Evolutionary conservation across 306 rosid species (phyloP), one percentile per base, ranked within the genome.

Genomic region (Cicer cuneatum): DNA sequence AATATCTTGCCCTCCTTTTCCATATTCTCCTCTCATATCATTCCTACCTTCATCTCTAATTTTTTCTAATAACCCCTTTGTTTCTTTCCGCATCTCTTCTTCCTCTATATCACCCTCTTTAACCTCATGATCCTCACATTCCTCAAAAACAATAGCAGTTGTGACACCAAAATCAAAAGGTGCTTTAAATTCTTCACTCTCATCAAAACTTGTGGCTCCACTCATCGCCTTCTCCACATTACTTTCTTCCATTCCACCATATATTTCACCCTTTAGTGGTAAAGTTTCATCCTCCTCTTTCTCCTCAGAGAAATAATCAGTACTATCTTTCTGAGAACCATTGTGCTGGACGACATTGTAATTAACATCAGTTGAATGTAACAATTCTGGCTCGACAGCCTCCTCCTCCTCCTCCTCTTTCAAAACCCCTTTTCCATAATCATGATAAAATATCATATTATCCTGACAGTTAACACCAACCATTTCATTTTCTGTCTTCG

Each of bases 11-110:
- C 48, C 13, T 38, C 77, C 80, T 48, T 35, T 48, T 3, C 8
- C 54, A 73, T 12, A 18, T 56, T 76, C 75, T 71, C 39, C 69
- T 13, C 73, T 61, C 47, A 41, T 35, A 18, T 78, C 82, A 56
- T 24, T 66, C 64, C 43, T 83, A 52, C 84, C 83, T 54, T 88
- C 95, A 45, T 90, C 89, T 78, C 84, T 79, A 42, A 83, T 81
- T 75, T 77, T 76, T 76, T 90, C 86, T 10, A 74, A 19, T 71
- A 83, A 40, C 8, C 78, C 86, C 35, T 41, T 86, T 0, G 88
- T 86, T 72, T 86, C 93, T n/a, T 77, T 76, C 64, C 37, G 71
- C 71, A 80, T 16, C 24, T 83, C 88, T 16, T 59, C 85, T 48
- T 83, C 87, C 68, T 52, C 70, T 7, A 77, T 73, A n/a, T 51